Base-by-base conservation (phyloP, 345 rosid genomes). In the Melaleuca alternifolia region DNA sequence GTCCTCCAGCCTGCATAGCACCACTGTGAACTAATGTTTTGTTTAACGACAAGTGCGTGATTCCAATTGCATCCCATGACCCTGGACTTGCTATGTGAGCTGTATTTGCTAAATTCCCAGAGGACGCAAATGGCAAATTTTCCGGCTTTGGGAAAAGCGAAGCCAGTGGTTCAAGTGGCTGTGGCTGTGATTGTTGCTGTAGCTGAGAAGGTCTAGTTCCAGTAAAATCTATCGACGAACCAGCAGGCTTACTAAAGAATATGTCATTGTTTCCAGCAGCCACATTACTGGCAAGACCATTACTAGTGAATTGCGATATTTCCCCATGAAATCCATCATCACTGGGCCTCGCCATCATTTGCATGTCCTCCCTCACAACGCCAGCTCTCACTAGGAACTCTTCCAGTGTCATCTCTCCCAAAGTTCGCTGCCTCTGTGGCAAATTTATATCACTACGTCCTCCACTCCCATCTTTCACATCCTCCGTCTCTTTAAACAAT, bases 301-400 rank as follows among this genome's bases (percentile, higher is more conserved):
- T 88, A 90, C 89, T 91, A 51, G 83, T 86, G 26, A 87, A 84
- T 24, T 85, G 90, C 21, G 86, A 56, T 26, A 86, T 50, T 59
- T 91, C 89, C 57, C 90, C 94, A 87, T 92, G 93, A 89, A 94
- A 91, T 44, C 90, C 94, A 46, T 75, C 85, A 90, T 91, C 92
- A 37, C 65, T 89, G 33, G 88, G 85, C 88, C 88, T 86, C 86
- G 89, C 95, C 71, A 87, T 86, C 88, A 87, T 89, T 85, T 90
- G 95, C 84, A 86, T 46, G 83, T 95, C 98, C 90, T 97, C 99
- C 89, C 95, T 95, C 59, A 94, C 98, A 48, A 95, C 95, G 23
- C 99, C 99, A 87, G 96, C 97, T 28, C 92, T 95, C 86, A 85
- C 90, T 92, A 98, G 90, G 90, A 96, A 98, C 85, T 98, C 99